Percentiles rank a stretch among this genome's conserved stretches.
phyloP scores from a whole-genome alignment of 352 stramenopile genomes.

The Achlya hypogyna region DNA sequence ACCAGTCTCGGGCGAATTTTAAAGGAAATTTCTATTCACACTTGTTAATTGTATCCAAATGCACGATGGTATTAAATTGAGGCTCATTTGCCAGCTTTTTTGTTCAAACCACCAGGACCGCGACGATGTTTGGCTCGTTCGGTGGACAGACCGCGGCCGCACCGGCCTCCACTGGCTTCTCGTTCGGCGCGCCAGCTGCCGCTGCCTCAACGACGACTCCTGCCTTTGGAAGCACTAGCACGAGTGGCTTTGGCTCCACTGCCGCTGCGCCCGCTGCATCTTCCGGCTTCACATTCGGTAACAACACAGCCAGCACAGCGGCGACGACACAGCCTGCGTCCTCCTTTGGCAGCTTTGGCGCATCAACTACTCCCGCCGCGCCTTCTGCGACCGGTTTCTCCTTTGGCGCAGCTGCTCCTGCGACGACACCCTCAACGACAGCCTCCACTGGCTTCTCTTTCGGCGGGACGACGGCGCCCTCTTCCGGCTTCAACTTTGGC shows the following conservation, averaged over 20 bases:
- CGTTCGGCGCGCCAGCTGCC: slow-evolving; percentile 6
- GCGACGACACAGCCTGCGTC: neutral
- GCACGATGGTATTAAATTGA: neutral
- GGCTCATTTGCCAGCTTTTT: neutral
- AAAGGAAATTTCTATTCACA: neutral
- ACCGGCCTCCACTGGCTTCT: neutral
- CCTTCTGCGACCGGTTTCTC: slow-evolving; percentile 31
- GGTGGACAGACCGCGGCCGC: neutral
- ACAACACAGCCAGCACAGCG: neutral
- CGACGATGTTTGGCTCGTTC: neutral
- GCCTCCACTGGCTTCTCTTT: slow-evolving; percentile 32
- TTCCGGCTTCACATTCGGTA: neutral
- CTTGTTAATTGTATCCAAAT: neutral
- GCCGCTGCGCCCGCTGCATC: neutral
- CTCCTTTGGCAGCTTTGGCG: neutral
- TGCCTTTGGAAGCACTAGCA: slow-evolving; percentile 8
- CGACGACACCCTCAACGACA: slow-evolving; percentile 23
- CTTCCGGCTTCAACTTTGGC: slow-evolving; percentile 27
- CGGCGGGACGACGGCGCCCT: slow-evolving; percentile 24
- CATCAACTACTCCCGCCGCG: neutral
- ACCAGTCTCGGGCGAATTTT: neutral
- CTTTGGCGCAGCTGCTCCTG: slow-evolving; percentile 33
- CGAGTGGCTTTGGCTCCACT: slow-evolving; percentile 8
- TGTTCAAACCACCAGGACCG: no score
- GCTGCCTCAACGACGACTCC: neutral